phyloP scores from a whole-genome alignment of 139 green algal genomes.

The Tetradesmus lagerheimii region DNA sequence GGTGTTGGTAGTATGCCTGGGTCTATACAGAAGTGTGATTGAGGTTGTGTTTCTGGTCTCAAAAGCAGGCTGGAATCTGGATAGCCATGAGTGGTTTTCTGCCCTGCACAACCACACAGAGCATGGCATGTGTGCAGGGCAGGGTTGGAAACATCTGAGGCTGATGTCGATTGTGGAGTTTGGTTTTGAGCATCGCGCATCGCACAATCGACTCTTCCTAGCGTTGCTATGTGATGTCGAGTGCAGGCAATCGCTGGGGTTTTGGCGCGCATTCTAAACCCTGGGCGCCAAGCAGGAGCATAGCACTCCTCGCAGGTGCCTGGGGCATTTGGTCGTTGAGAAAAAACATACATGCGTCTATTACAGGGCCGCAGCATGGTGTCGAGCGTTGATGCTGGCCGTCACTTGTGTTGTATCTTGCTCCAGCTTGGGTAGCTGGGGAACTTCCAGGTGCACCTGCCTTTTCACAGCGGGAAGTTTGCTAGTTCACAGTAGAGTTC shows the following conservation, averaged over 20 bases:
- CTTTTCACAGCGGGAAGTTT: neutral
- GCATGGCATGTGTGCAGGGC: neutral
- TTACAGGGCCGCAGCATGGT: neutral
- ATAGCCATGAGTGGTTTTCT: neutral
- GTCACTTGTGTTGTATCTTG: neutral
- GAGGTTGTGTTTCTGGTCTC: neutral
- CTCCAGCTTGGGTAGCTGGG: neutral
- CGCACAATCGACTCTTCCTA: neutral
- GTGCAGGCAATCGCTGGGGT: neutral
- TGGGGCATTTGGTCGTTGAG: too few species aligned
- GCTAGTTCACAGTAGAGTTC: neutral
- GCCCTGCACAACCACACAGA: neutral
- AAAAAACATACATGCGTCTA: neutral
- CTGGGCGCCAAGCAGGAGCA: neutral
- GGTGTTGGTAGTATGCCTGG: neutral
- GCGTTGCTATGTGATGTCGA: neutral
- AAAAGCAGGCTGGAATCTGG: neutral
- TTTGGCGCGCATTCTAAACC: neutral
- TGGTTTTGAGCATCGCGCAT: neutral
- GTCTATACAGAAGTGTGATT: neutral
- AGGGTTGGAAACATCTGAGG: neutral
- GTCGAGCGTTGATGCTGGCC: neutral
- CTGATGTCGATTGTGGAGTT: neutral
- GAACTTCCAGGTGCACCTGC: neutral
- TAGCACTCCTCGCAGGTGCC: neutral